A percentile compares a stretch with the other conserved stretches of the same genome.
Evolutionary conservation across 805 yeast genomes (phyloP).

Genomic region (Sungouiella thailandica): DNA sequence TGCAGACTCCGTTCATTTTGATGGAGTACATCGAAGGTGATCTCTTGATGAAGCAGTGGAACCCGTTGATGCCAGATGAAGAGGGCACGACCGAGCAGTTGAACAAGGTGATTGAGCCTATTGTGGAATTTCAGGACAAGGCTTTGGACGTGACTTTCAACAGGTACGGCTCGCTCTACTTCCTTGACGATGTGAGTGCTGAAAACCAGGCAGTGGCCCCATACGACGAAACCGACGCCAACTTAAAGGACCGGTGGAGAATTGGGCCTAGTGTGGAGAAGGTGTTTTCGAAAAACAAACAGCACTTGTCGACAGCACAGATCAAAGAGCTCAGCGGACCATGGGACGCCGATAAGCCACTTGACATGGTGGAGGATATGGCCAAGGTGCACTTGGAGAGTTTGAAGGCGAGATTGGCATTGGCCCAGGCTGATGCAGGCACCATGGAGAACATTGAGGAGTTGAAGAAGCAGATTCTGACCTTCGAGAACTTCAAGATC

Average conservation of each 20-base stretch:
- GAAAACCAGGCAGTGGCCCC: conserved; percentile 38
- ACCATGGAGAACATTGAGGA: conserved; percentile 38
- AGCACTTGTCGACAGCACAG: conserved; percentile 44
- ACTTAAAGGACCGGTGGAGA: conserved; percentile 67
- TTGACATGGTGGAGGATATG: conserved; percentile 57
- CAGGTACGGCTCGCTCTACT: conserved; percentile 78
- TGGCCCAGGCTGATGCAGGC: conserved; percentile 51
- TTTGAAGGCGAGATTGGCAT: conserved; percentile 47
- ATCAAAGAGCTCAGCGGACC: conserved; percentile 66
- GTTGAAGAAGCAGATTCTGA: conserved; percentile 47
- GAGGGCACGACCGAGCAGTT: conserved; percentile 46
- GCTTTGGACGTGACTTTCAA: conserved; percentile 57
- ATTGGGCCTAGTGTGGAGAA: conserved; percentile 88
- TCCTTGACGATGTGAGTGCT: conserved; percentile 59
- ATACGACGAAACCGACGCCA: conserved; percentile 56
- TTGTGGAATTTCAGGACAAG: conserved; percentile 60
- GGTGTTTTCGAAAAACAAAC: conserved; percentile 67
- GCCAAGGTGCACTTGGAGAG: conserved; percentile 65
- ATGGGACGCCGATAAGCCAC: conserved; percentile 56
- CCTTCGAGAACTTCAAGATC: conserved; percentile 55
- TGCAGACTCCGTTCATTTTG: conserved; percentile 72
- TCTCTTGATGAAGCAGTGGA: conserved; percentile 84
- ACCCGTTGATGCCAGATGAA: conserved; percentile 63
- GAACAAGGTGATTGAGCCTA: conserved; percentile 61
- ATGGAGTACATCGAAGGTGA: conserved; percentile 80